A percentile compares a stretch with the other conserved stretches of the same genome.
Conservation (phyloP, 768 basidiomycete genomes). For the Mrakia gelida region DNA sequence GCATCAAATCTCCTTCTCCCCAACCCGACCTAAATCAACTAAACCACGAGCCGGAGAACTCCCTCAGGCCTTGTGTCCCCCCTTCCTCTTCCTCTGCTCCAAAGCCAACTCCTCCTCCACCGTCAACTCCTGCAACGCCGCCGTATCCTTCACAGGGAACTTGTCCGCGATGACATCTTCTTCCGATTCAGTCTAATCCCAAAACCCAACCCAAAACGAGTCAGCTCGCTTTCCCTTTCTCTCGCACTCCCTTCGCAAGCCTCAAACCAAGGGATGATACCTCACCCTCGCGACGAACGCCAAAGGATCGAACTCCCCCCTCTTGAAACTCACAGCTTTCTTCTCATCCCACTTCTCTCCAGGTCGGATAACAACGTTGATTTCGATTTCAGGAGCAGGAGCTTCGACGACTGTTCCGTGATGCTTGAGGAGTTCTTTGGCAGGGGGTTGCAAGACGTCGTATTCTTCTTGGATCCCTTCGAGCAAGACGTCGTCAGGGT, state of each 20-base stretch:
- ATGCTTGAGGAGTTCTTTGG: not conserved
- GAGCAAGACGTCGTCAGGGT: not conserved
- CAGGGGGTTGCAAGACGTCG: not conserved
- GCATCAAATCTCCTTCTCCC: not conserved
- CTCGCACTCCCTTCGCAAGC: too few relatives aligned
- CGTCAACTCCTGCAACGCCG: not conserved
- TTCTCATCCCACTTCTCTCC: slow-evolving; percentile 2
- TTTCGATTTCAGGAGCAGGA: not conserved
- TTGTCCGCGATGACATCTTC: not conserved
- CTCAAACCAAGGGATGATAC: too few relatives aligned
- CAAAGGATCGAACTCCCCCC: too few relatives aligned
- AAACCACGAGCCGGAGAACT: too few relatives aligned
- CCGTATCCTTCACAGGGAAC: not conserved
- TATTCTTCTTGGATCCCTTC: too few relatives aligned
- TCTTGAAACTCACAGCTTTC: not conserved
- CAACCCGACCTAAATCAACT: not conserved
- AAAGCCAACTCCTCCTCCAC: not conserved
- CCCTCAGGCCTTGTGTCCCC: not conserved
- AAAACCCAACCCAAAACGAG: not conserved
- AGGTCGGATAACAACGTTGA: not conserved
- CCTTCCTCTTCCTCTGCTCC: not conserved
- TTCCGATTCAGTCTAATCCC: not conserved
- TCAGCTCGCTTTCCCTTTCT: not conserved
- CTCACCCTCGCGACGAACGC: too few relatives aligned
- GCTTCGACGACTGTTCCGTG: too few relatives aligned